phyloP scores from a whole-genome alignment of 441 rosid species.

The Gossypium schwendimanii region DNA sequence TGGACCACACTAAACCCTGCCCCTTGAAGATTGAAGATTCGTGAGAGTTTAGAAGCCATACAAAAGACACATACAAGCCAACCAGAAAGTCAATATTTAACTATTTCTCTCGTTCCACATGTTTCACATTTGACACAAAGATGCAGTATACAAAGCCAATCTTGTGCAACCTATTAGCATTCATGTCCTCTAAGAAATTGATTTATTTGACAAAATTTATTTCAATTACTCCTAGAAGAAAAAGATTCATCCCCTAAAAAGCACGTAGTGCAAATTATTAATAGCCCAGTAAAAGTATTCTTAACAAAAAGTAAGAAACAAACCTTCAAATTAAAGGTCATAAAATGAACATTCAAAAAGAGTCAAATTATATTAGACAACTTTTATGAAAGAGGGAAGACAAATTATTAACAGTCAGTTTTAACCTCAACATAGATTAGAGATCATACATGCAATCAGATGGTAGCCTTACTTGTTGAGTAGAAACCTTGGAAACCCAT shows the following conservation, averaged over 20 bases:
- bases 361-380: not conserved
- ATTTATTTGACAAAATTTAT: not conserved
- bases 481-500: constrained; percentile 91
- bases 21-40: not conserved
- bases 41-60: not conserved
- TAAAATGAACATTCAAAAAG: not conserved
- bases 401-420: not conserved
- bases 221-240: not conserved
- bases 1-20: not conserved
- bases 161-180: not conserved
- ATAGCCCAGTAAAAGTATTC: not conserved
- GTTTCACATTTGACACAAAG: not conserved
- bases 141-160: not conserved
- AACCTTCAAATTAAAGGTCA: constrained; percentile 1
- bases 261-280: not conserved
- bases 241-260: not conserved
- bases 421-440: not conserved
- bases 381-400: not conserved
- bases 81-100: not conserved
- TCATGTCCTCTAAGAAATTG: not conserved
- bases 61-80: not conserved
- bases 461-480: constrained; percentile 64
- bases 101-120: not conserved
- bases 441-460: constrained; percentile 16
- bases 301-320: not conserved